Evolutionary conservation across 164 flowering plant species (phyloP).

Genomic region (Santalum album): DNA sequence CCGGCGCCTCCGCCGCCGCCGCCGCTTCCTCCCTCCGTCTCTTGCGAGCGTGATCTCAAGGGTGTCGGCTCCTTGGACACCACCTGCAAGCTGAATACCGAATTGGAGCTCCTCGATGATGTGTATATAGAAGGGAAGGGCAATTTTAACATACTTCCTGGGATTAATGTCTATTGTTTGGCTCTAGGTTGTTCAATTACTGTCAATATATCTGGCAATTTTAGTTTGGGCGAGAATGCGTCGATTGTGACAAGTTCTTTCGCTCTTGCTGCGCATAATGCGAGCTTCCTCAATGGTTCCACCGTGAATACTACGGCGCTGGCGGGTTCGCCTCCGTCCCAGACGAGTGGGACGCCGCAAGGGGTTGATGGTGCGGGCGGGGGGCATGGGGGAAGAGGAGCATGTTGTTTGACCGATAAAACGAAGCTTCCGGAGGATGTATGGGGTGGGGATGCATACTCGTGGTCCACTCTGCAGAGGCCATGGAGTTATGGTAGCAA

Average conservation of each 20-base stretch:
- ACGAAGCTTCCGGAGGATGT: constrained; percentile 43
- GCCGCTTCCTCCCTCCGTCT: constrained; percentile 40
- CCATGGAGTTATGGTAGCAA: constrained; percentile 6
- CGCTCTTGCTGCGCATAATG: constrained; percentile 24
- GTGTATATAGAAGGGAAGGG: constrained; percentile 42
- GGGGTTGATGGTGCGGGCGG: constrained; percentile 47
- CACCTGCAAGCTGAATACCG: constrained; percentile 29
- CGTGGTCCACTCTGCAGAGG: constrained; percentile 2
- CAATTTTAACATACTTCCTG: constrained; percentile 31
- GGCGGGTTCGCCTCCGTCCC: constrained; percentile 39
- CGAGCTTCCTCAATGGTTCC: constrained; percentile 27
- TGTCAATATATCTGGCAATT: constrained; percentile 33
- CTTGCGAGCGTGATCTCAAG: constrained; percentile 39
- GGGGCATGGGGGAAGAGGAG: constrained; percentile 51
- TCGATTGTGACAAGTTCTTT: constrained; percentile 26
- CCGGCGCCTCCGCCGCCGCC: constrained; percentile 53
- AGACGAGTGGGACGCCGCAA: constrained; percentile 46
- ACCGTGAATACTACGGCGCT: constrained; percentile 33
- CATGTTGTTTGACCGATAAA: constrained; percentile 32
- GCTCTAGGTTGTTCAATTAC: constrained; percentile 23
- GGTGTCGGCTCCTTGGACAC: constrained; percentile 43
- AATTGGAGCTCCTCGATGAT: constrained; percentile 32
- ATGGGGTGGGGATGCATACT: constrained; percentile 29
- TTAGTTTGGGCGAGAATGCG: constrained; percentile 29
- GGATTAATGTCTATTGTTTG: constrained; percentile 27